Percentiles rank a stretch among this genome's conserved stretches.
These are phyloP conservation scores for Apium graveolens DNA, from an alignment of 129 eudicot species.

Conservation along the genomic window DNA sequence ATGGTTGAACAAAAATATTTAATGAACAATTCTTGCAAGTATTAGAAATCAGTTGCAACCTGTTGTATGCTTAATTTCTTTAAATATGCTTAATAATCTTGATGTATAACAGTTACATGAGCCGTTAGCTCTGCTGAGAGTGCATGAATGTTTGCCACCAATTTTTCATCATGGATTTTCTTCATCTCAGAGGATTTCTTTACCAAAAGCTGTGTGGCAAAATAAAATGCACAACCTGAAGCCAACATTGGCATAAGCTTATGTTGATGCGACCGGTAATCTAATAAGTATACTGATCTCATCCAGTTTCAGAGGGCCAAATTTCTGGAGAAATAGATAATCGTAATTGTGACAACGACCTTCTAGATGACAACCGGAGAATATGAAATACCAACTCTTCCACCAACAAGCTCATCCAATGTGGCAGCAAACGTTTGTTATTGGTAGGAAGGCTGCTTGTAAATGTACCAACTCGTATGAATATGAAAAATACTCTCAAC, in stretches of 20 bases:
- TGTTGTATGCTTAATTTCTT: slow-evolving; percentile 90
- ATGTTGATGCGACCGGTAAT: slow-evolving; percentile 91
- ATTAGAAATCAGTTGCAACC: slow-evolving; percentile 32
- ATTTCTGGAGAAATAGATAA: too few relatives aligned
- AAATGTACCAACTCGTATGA: too few relatives aligned
- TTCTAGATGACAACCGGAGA: too few relatives aligned
- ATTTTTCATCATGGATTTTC: slow-evolving; percentile 71
- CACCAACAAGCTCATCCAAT: too few relatives aligned
- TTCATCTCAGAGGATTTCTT: slow-evolving; percentile 83
- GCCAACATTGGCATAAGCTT: slow-evolving; percentile 96
- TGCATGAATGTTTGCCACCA: slow-evolving; percentile 78
- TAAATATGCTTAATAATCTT: slow-evolving; percentile 59
- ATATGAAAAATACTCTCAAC: too few relatives aligned
- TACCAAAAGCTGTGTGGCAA: slow-evolving; percentile 67
- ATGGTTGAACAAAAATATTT: not conserved
- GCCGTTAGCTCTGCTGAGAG: slow-evolving; percentile 92
- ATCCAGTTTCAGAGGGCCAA: too few relatives aligned
- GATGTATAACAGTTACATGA: slow-evolving; percentile 77
- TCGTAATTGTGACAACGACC: too few relatives aligned
- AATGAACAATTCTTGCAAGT: not conserved
- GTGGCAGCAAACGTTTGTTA: too few relatives aligned
- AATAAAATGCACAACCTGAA: slow-evolving; percentile 81
- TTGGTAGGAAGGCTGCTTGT: too few relatives aligned
- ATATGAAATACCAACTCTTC: too few relatives aligned
- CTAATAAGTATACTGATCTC: too few relatives aligned